These are phyloP conservation scores for Fonticula alba DNA, from an alignment of 78 protist genomes.

Conservation along the genomic window DNA sequence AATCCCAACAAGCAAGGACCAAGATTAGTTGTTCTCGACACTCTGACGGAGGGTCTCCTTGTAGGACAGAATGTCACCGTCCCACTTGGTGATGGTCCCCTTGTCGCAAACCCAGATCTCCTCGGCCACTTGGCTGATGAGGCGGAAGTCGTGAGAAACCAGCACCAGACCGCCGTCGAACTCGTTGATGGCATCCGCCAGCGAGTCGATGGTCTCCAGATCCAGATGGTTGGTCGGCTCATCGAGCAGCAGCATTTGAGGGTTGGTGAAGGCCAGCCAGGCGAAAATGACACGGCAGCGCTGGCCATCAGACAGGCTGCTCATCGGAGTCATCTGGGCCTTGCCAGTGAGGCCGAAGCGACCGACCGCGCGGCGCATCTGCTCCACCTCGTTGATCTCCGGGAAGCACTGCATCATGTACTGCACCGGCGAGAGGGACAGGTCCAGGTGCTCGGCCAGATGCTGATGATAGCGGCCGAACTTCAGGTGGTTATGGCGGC, in stretches of 20 bases:
- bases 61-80: conserved; percentile 27
- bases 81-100: conserved; percentile 29
- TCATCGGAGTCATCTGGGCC: conserved; percentile 3
- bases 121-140: conserved; percentile 43
- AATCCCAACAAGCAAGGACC: too few species aligned
- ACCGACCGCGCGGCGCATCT: conserved; percentile 32
- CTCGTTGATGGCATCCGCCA: conserved; percentile 42
- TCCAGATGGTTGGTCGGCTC: conserved; percentile 90
- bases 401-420: conserved; percentile 29
- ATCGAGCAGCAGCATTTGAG: conserved; percentile 45
- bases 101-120: conserved; percentile 60
- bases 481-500: conserved; percentile 40
- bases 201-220: conserved; percentile 45
- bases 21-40: too few species aligned
- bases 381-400: conserved; percentile 21
- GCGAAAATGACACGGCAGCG: conserved; percentile 30
- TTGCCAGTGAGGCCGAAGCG: conserved; percentile 28
- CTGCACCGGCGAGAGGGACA: conserved; percentile 24
- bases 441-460: conserved; percentile 17
- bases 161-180: conserved; percentile 65
- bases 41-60: too few species aligned
- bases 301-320: conserved; percentile 37
- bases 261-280: conserved; percentile 19
- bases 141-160: conserved; percentile 64
- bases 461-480: conserved; percentile 59